Base-by-base conservation (phyloP, 2,329 filamentous ascomycete genomes). In the Didymella pomorum region DNA sequence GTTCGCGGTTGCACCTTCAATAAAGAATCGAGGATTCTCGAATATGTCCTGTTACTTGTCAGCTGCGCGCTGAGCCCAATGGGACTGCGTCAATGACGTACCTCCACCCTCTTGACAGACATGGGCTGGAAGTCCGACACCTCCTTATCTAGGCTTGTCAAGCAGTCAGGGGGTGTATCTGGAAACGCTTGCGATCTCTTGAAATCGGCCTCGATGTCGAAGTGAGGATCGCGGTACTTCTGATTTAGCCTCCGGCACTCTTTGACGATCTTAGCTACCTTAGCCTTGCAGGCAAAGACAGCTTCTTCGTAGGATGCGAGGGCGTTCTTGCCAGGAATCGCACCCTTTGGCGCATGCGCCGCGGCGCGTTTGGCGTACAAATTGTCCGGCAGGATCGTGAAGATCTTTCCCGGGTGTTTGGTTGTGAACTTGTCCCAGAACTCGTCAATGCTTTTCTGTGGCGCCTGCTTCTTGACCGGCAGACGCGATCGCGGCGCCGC, bases 181-280 rank as follows among this genome's bases (percentile, higher is more conserved):
- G 69, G 68, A 39, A 57, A 61, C 6, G 67, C 61, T 50, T 76
- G 72, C 16, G 68, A 72, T 44, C 69, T 70, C 77, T 91, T 90
- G 61, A 93, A 81, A 73, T 93, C 91, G 35, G 85, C 80, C 71
- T 95, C 92, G 50, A 96, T 87, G 72, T 96, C 90, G 71, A 96
- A 96, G 74, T 95, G 87, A n/a, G 88, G 86, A 71, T 96, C 92
- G 16, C 89, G 85, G 72, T 96, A 97, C 76, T 92, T 94, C 70
- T 92, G 89, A 76, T 96, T 96, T 56, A 92, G 81, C 9, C 90
- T 84, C 21, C 87, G 83, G 73, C 92, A 96, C 68, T 87, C 85
- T 56, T 80, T 81, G 28, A 84, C 81, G 54, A 87, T 87, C 59
- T 84, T 83, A 9, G 80, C 77, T 6, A 87, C 85, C 50, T 85